These are phyloP conservation scores for Mortierella claussenii DNA, from an alignment of 192 early-diverging fungal species.

Conservation along the genomic window DNA sequence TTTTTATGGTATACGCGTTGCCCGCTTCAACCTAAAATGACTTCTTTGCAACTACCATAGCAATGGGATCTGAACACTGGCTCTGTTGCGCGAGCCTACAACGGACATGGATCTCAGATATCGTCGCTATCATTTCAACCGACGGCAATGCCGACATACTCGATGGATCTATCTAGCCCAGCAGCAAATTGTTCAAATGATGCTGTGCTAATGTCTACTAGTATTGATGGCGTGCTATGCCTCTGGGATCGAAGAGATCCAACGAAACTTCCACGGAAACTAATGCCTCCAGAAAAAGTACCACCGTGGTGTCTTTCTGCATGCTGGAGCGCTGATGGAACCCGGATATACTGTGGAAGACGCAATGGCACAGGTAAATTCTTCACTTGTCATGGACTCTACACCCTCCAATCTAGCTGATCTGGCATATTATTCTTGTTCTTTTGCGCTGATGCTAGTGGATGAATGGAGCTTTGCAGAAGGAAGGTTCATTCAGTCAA, in stretches of 20 bases:
- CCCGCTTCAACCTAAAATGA: too few relatives aligned
- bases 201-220: constrained; percentile 73
- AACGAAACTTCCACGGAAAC: constrained; percentile 57
- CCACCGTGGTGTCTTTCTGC: constrained; percentile 82
- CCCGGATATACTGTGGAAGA: constrained; percentile 83
- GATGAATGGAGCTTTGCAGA: constrained; percentile 89
- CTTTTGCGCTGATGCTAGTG: constrained; percentile 49
- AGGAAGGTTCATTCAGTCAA: constrained; percentile 71
- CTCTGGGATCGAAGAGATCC: constrained; percentile 81
- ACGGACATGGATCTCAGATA: constrained; percentile 85
- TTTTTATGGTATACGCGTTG: too few relatives aligned
- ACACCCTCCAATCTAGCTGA: too few relatives aligned
- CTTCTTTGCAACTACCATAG: constrained; percentile 34
- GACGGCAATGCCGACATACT: constrained; percentile 25
- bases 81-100: constrained; percentile 70
- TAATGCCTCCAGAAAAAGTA: constrained; percentile 67
- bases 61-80: constrained; percentile 92
- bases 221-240: constrained; percentile 78
- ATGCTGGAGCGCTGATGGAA: constrained; percentile 89
- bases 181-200: constrained; percentile 36
- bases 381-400: too few relatives aligned
- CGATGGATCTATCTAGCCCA: constrained; percentile 33
- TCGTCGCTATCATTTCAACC: constrained; percentile 81
- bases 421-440: too few relatives aligned
- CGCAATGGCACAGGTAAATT: constrained; percentile 84